Evolutionary conservation across 2,329 filamentous ascomycete genomes (phyloP).

Genomic region (Arachnomyces sp.): DNA sequence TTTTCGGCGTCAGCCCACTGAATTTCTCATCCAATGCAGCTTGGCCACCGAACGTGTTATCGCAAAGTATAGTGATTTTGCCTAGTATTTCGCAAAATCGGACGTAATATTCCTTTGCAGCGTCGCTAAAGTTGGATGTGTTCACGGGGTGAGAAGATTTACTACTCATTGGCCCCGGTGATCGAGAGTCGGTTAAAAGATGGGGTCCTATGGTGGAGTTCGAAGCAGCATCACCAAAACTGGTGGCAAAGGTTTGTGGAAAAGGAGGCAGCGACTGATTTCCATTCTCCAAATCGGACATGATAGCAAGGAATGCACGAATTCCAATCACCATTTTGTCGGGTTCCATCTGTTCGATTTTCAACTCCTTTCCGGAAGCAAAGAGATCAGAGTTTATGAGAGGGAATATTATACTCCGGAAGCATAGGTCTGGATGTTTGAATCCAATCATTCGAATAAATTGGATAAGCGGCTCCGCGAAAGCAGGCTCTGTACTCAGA

Average conservation of each 20-base stretch:
- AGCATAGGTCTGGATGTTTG: conserved; percentile 89
- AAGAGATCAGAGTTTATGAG: conserved; percentile 91
- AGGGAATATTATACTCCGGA: conserved; percentile 86
- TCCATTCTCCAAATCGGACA: conserved; percentile 83
- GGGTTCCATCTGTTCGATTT: conserved; percentile 86
- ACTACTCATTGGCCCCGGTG: conserved; percentile 11
- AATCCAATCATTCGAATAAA: conserved; percentile 91
- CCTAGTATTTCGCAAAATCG: conserved; percentile 92
- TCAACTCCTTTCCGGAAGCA: conserved; percentile 65
- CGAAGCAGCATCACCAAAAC: conserved; percentile 30
- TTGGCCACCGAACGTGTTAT: conserved; percentile 94
- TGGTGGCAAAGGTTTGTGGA: conserved; percentile 53
- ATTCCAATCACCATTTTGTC: conserved; percentile 98
- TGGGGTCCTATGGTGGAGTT: conserved; percentile 29
- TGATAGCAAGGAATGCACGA: conserved; percentile 82
- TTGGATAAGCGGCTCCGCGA: conserved; percentile 85
- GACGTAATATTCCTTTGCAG: conserved; percentile 74
- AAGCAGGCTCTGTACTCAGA: conserved; percentile 72
- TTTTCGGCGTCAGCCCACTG: conserved; percentile 77
- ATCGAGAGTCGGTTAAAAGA: conserved; percentile 29
- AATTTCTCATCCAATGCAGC: conserved; percentile 95
- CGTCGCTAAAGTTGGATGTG: conserved; percentile 59
- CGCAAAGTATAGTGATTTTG: conserved; percentile 92
- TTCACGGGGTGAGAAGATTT: conserved; percentile 45
- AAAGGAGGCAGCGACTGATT: conserved; percentile 74